Evolutionary conservation across 371 early-diverging fungal species (phyloP), one percentile per base, ranked within the genome.

Genomic region (Mortierella sp.): DNA sequence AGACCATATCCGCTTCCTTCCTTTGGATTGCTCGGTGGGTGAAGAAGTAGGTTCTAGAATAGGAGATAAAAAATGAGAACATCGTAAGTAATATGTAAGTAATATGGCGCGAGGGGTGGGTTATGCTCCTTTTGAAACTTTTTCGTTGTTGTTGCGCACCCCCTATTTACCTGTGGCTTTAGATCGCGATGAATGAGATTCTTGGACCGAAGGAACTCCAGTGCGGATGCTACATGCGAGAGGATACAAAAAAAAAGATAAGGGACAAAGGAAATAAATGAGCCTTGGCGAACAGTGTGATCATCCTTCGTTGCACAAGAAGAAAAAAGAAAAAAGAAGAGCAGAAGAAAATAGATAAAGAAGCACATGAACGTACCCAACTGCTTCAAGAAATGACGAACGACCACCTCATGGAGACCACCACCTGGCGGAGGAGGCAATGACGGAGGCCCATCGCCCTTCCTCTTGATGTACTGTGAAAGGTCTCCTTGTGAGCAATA

Each of bases 151-250:
- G n/a, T n/a, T n/a, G n/a, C n/a, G n/a, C 22, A 5, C 48, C 4
- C 61, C 34, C 14, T 8, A 34, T 44, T 69, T 89, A 93, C 96
- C 89, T 97, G 96, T 29, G 97, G 99, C 88, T 99, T 99, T 67
- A 99, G 92, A 81, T 99, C 99, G 53, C 99, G 87, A 88, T 99
- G 99, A 29, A 99, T 97, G 50, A 99, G 89, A 66, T 95, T 92
- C 52, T 93, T 88, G 31, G 93, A 89, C 2, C 97, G 89, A 64
- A 99, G 86, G 79, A 97, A 98, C 68, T 92, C 90, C 72, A 99
- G 89, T 5, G 98, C 98, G 22, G 78, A 82, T 22, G 79, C 76
- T 80, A 74, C 26, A 71, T 48, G 24, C 6, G n/a, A 8, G 37
- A 19, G 41, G 34, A 34, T 31, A 55, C 52, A 48, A 47, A 22